Conservation (phyloP, 371 early-diverging fungal genomes). For the Dichotomocladium elegans region DNA sequence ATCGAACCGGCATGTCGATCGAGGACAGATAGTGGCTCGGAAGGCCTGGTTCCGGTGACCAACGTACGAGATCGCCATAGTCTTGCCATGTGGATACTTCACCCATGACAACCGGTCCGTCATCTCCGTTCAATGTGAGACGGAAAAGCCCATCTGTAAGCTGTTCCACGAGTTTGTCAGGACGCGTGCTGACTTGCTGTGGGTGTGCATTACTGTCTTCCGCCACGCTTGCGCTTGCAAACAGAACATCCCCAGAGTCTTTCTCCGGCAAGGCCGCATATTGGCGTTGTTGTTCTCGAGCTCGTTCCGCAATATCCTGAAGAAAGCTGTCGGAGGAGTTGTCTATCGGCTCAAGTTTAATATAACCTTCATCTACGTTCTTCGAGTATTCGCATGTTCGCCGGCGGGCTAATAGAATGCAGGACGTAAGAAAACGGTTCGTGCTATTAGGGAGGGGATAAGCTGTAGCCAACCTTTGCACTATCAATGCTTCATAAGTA, state of each 20-base stretch:
- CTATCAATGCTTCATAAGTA: too few species aligned
- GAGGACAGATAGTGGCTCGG: constrained; percentile 22
- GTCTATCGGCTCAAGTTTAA: constrained; percentile 36
- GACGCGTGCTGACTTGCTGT: constrained; percentile 14
- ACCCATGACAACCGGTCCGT: constrained; percentile 5
- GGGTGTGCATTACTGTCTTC: constrained; percentile 5
- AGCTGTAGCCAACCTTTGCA: constrained; percentile 51
- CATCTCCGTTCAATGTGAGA: constrained; percentile 27
- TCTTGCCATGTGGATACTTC: constrained; percentile 4
- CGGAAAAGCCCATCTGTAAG: constrained; percentile 33
- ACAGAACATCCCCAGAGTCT: constrained; percentile 24
- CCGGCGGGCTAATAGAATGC: constrained; percentile 45
- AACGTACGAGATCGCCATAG: constrained; percentile 17
- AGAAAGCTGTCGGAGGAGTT: constrained; percentile 16
- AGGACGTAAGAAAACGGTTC: too few species aligned
- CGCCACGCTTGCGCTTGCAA: constrained; percentile 13
- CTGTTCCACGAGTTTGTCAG: constrained; percentile 43
- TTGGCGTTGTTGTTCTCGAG: constrained; percentile 13
- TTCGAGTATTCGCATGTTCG: constrained; percentile 43
- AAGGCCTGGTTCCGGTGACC: constrained; percentile 15
- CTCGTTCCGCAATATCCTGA: constrained; percentile 23
- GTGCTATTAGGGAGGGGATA: too few species aligned
- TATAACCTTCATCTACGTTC: constrained; percentile 45
- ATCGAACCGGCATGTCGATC: constrained; percentile 18
- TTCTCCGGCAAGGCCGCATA: constrained; percentile 9